phyloP scores from a whole-genome alignment of 2,329 filamentous ascomycete genomes.

The Fusarium mangiferae region DNA sequence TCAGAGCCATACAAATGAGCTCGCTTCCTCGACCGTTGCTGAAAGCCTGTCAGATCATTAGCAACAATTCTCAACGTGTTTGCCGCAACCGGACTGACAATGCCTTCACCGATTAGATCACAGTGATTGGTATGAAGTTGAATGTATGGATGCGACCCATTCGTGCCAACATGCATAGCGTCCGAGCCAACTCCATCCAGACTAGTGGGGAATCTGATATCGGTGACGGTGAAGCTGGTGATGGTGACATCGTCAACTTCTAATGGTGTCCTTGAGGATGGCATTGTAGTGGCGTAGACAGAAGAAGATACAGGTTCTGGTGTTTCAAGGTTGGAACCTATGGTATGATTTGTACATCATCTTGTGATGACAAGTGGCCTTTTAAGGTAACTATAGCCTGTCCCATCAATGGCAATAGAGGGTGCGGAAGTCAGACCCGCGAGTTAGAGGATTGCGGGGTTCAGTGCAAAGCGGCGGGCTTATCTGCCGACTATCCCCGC shows the following conservation, averaged over 20 bases:
- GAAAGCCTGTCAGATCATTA: neutral
- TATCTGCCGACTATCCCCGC: neutral
- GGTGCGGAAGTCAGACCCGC: neutral
- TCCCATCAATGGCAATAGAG: neutral
- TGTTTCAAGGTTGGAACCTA: neutral
- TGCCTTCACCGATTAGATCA: neutral
- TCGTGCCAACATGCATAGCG: neutral
- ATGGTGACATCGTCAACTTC: neutral
- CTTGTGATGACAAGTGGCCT: neutral
- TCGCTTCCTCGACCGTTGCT: neutral
- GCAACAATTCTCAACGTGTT: accelerated
- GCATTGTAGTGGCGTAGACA: neutral
- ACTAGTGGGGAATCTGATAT: neutral
- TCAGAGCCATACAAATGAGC: neutral
- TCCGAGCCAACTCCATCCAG: neutral
- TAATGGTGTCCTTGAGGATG: neutral
- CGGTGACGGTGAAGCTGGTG: neutral
- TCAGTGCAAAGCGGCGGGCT: neutral
- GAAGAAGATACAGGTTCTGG: neutral
- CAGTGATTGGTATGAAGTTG: neutral
- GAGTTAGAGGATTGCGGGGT: neutral
- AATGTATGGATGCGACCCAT: neutral
- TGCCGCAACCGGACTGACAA: neutral
- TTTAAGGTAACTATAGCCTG: neutral
- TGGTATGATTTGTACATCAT: neutral